Evolutionary conservation across 306 rosid genomes (phyloP).

Genomic region (Quercus alba): DNA sequence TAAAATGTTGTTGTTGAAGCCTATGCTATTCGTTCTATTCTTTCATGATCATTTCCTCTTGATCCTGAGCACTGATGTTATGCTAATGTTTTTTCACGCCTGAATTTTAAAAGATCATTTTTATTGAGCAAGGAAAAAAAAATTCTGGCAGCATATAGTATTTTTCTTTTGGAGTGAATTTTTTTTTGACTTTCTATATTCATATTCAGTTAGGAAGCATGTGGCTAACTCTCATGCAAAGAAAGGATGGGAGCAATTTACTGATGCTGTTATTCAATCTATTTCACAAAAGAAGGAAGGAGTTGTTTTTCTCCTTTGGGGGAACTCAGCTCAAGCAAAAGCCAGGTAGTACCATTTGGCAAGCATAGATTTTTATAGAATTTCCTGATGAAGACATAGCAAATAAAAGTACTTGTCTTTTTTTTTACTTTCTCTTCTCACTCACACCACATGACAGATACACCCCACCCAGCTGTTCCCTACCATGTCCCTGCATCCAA

Average conservation of each 20-base stretch:
- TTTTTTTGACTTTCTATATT: conserved; percentile 8
- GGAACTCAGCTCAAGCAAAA: conserved; percentile 88
- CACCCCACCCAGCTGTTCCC: no score
- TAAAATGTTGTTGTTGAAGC: no score
- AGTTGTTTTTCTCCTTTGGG: conserved; percentile 89
- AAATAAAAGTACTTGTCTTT: neutral
- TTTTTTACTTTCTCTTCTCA: neutral
- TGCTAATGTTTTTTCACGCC: no score
- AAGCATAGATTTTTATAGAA: neutral
- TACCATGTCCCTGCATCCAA: neutral
- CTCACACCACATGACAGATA: neutral
- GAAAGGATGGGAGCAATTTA: conserved; percentile 96
- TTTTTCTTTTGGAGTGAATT: neutral
- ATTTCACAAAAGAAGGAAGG: conserved; percentile 83
- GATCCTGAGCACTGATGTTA: no score
- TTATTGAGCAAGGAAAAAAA: no score
- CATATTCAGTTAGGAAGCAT: conserved; percentile 70
- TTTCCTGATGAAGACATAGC: neutral
- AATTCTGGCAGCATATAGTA: neutral
- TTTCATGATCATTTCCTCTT: no score
- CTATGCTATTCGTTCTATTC: no score
- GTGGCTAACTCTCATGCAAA: conserved; percentile 93
- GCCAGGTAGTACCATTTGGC: conserved; percentile 42
- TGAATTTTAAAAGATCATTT: no score
- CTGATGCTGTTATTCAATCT: conserved; percentile 80